Conservation (phyloP, 2,329 filamentous ascomycete genomes). For the Arthrobotrys entomopaga region DNA sequence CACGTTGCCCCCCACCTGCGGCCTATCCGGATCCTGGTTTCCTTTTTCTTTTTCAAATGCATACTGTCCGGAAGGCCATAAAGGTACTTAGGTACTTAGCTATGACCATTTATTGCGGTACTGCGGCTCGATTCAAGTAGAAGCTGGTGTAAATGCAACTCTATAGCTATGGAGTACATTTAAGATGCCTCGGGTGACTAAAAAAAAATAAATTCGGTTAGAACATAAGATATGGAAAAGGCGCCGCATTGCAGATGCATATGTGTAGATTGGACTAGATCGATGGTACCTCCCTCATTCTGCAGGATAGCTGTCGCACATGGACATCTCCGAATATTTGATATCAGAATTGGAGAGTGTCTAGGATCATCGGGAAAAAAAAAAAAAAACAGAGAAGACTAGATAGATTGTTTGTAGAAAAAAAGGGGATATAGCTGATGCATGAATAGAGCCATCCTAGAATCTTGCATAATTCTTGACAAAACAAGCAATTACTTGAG, state of each 20-base stretch:
- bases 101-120: too few relatives aligned
- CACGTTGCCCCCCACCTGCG: slow-evolving; percentile 13
- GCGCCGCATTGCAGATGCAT: neutral
- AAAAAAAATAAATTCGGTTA: neutral
- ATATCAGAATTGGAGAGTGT: neutral
- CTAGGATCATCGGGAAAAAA: neutral
- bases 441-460: too few relatives aligned
- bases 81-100: too few relatives aligned
- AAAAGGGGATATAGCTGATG: too few relatives aligned
- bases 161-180: neutral
- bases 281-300: too few relatives aligned
- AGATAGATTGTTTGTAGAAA: too few relatives aligned
- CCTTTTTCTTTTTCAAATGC: neutral
- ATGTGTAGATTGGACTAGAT: neutral
- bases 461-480: neutral
- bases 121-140: too few relatives aligned
- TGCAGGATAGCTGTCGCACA: neutral
- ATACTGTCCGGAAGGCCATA: too few relatives aligned
- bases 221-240: neutral
- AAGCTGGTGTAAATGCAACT: too few relatives aligned
- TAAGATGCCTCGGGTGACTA: slow-evolving; percentile 2
- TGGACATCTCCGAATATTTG: slow-evolving; percentile 8
- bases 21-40: neutral
- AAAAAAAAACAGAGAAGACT: neutral
- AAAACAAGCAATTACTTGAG: too few relatives aligned